phyloP scores from a whole-genome alignment of 345 rosid species.

The Zanthoxylum bungeanum region DNA sequence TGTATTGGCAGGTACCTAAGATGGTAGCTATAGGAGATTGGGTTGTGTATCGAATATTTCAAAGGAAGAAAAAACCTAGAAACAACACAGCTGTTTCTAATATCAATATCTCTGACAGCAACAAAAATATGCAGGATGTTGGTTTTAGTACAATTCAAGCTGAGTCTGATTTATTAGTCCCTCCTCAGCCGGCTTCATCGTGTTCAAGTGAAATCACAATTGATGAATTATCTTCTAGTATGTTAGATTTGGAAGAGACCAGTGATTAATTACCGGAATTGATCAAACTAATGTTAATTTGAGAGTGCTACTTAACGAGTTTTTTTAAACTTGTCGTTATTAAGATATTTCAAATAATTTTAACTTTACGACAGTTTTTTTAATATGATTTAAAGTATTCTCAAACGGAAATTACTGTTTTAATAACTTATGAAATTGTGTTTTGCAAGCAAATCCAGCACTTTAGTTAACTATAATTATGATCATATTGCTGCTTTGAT shows the following conservation, averaged over 20 bases:
- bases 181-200: constrained; percentile 58
- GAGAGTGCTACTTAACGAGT: too few species aligned
- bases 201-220: constrained; percentile 44
- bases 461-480: neutral
- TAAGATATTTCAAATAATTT: too few species aligned
- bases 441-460: constrained; percentile 21
- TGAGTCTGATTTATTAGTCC: constrained; percentile 22
- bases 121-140: constrained; percentile 1
- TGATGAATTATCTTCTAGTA: constrained; percentile 24
- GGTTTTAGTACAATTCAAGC: neutral
- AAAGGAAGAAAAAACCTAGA: constrained; percentile 44
- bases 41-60: constrained; percentile 61
- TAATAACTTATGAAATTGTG: constrained; percentile 16
- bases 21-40: constrained; percentile 44
- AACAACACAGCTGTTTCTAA: constrained; percentile 12
- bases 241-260: constrained; percentile 37
- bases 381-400: too few species aligned
- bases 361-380: too few species aligned
- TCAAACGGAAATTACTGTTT: constrained; percentile 15
- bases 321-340: too few species aligned
- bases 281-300: too few species aligned
- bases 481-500: neutral
- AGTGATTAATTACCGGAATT: constrained; percentile 14
- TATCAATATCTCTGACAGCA: neutral
- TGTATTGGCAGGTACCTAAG: constrained; percentile 31